Evolutionary conservation across 176 grass and related monocot species (phyloP).

Genomic region (Calamus simplicifolius): DNA sequence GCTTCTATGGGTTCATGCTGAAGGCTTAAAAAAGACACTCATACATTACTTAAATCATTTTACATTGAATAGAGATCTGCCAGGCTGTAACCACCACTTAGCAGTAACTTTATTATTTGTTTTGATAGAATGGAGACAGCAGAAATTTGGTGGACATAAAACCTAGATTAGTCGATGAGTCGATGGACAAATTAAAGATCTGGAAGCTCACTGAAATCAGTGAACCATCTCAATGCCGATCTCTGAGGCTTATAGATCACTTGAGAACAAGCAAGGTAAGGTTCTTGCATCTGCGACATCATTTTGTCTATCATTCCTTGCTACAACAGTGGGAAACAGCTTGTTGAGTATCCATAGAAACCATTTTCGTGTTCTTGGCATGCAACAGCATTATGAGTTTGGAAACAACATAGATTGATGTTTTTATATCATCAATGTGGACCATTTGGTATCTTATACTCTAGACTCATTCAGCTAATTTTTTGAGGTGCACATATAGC

Average conservation of each 20-base stretch:
- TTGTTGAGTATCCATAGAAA: too few species aligned
- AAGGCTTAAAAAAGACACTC: neutral
- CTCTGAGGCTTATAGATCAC: conserved; percentile 75
- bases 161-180: conserved; percentile 85
- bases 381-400: too few species aligned
- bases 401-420: too few species aligned
- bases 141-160: conserved; percentile 86
- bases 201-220: conserved; percentile 97
- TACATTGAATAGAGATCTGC: too few species aligned
- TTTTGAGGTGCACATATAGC: too few species aligned
- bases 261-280: conserved; percentile 77
- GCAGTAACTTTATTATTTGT: conserved; percentile 10
- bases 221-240: conserved; percentile 77
- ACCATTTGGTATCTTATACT: too few species aligned
- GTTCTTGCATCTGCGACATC: neutral
- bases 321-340: too few species aligned
- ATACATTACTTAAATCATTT: too few species aligned
- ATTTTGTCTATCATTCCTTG: too few species aligned
- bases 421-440: too few species aligned
- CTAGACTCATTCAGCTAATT: too few species aligned
- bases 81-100: neutral
- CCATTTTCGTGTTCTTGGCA: too few species aligned
- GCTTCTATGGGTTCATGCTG: neutral
- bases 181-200: conserved; percentile 76
- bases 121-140: conserved; percentile 71